phyloP scores from a whole-genome alignment of 176 grass and related monocot genomes.

The Oryza punctata region DNA sequence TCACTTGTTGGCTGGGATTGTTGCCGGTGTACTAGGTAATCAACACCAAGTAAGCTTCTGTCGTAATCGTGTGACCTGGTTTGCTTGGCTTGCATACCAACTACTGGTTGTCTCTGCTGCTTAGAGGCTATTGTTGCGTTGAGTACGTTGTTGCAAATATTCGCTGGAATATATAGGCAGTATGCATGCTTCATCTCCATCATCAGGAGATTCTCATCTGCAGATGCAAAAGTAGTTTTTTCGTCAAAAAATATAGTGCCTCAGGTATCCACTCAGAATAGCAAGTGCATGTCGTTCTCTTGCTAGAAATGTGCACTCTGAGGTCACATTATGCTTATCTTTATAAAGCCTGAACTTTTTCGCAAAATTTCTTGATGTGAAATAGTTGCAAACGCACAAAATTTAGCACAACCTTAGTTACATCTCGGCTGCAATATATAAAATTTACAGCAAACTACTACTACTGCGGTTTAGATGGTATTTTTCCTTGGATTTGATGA shows the following conservation, averaged over 20 bases:
- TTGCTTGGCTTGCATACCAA: not conserved
- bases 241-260: not conserved
- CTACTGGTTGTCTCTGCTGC: not conserved
- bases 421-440: not conserved
- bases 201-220: not conserved
- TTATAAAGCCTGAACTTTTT: not conserved
- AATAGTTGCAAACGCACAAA: not conserved
- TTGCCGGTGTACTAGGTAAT: conserved; percentile 27
- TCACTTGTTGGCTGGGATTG: not conserved
- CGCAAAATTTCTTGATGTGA: too few species aligned
- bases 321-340: not conserved
- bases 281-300: not conserved
- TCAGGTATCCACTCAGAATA: conserved; percentile 16
- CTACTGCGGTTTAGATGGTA: not conserved
- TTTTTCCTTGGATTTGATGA: not conserved
- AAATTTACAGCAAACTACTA: not conserved
- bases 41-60: conserved; percentile 1
- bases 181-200: not conserved
- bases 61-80: conserved; percentile 18
- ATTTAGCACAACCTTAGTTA: not conserved
- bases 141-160: not conserved
- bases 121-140: not conserved
- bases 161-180: not conserved
- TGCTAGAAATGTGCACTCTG: not conserved
- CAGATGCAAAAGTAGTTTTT: not conserved